Conservation (phyloP, 2,329 filamentous ascomycete species). For the Paecilomyces sp. region DNA sequence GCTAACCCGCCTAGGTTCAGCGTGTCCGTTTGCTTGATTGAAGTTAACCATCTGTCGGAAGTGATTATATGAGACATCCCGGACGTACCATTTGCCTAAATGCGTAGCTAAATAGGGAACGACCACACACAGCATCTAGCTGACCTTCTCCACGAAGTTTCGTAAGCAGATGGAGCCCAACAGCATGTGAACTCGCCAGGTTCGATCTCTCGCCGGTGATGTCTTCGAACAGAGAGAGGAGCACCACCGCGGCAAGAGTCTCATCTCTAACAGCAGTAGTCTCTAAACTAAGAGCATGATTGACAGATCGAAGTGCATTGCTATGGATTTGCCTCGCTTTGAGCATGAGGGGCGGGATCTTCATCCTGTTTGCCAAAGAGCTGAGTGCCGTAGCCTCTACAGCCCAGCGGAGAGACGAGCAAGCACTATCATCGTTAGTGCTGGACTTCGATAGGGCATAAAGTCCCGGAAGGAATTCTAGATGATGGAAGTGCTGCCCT, state of each 20-base stretch:
- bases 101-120: conserved; percentile 30
- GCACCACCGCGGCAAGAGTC: conserved; percentile 29
- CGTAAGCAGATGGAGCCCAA: conserved; percentile 27
- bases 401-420: conserved; percentile 23
- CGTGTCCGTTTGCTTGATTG: conserved; percentile 25
- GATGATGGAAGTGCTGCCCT: conserved; percentile 21
- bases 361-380: conserved; percentile 22
- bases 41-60: not conserved
- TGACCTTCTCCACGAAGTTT: conserved; percentile 24
- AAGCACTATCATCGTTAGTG: conserved; percentile 9
- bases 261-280: conserved; percentile 26
- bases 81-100: conserved; percentile 26
- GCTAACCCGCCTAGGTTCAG: conserved; percentile 25
- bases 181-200: conserved; percentile 27
- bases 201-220: conserved; percentile 29
- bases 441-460: conserved; percentile 22
- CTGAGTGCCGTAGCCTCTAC: conserved; percentile 29
- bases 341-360: conserved; percentile 16
- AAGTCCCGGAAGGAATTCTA: conserved; percentile 29
- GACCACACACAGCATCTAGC: conserved; percentile 20
- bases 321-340: conserved; percentile 26
- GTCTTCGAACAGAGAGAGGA: conserved; percentile 32
- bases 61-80: not conserved
- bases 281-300: conserved; percentile 20
- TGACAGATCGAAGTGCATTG: conserved; percentile 21